These are phyloP conservation scores for Stagonosporopsis cucurbitacearum DNA, from an alignment of 2,329 filamentous ascomycete genomes.

Conservation along the genomic window DNA sequence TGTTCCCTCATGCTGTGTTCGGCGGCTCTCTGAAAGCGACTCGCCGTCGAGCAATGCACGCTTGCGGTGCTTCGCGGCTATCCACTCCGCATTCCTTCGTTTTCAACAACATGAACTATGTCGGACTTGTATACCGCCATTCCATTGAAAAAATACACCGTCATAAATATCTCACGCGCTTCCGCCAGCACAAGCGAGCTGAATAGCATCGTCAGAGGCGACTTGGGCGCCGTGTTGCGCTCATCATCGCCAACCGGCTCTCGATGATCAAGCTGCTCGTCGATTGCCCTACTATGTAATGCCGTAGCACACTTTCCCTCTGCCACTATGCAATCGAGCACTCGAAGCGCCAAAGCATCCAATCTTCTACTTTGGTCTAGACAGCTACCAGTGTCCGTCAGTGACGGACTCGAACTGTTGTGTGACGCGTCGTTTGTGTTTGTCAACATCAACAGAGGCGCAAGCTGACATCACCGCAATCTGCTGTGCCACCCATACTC, in stretches of 20 bases:
- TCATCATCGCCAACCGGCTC: constrained; percentile 2
- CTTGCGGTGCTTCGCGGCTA: constrained; percentile 5
- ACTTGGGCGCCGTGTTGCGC: not conserved
- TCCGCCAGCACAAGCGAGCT: not conserved
- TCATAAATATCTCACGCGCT: constrained; percentile 5
- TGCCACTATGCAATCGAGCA: constrained; percentile 3
- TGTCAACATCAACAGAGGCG: constrained; percentile 14
- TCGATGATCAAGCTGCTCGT: constrained; percentile 3
- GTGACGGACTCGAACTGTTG: constrained; percentile 3
- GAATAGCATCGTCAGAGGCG: not conserved
- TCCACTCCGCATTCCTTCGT: constrained; percentile 2
- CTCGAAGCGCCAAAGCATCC: not conserved
- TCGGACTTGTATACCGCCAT: not conserved
- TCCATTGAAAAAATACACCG: not conserved
- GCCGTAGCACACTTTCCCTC: not conserved
- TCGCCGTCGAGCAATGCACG: constrained; percentile 9
- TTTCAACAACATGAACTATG: constrained; percentile 6
- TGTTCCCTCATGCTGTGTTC: constrained; percentile 11
- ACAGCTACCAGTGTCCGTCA: not conserved
- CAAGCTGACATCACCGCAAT: constrained; percentile 9
- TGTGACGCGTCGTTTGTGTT: constrained; percentile 14
- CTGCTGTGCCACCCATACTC: not conserved
- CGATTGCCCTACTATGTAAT: constrained; percentile 10
- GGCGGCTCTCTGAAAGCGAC: constrained; percentile 7
- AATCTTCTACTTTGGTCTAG: not conserved